These are phyloP conservation scores for Clavispora phyllophila DNA, from an alignment of 805 yeast genomes.

Conservation along the genomic window DNA sequence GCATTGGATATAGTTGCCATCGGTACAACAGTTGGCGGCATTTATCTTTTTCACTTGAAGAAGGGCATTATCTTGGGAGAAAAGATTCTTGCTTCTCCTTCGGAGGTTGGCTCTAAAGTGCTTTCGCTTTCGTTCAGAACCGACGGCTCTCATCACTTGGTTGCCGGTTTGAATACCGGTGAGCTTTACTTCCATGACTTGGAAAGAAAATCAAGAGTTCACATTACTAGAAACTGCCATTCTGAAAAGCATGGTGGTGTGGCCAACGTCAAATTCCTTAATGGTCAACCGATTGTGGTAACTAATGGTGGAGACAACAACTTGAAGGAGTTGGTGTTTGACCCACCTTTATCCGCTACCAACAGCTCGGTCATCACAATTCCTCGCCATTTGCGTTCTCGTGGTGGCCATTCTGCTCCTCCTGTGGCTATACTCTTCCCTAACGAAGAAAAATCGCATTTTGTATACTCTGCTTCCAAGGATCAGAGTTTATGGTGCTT, in stretches of 20 bases:
- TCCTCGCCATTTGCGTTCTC: constrained; percentile 83
- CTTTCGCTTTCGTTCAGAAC: constrained; percentile 80
- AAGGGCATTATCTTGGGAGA: constrained; percentile 49
- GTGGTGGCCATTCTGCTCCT: constrained; percentile 98
- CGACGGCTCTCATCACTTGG: constrained; percentile 81
- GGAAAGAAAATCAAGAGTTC: constrained; percentile 66
- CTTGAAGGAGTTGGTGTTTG: constrained; percentile 87
- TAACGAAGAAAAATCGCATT: constrained; percentile 71
- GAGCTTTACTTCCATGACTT: constrained; percentile 84
- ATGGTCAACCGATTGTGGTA: constrained; percentile 87
- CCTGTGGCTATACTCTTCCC: constrained; percentile 75
- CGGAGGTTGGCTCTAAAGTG: constrained; percentile 36
- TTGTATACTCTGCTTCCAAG: constrained; percentile 76
- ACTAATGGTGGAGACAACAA: constrained; percentile 90
- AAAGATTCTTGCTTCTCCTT: constrained; percentile 45
- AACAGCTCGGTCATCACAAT: constrained; percentile 69
- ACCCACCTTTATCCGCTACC: constrained; percentile 73
- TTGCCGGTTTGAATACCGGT: constrained; percentile 73
- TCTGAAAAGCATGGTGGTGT: constrained; percentile 73
- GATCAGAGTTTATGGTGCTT: constrained; percentile 89
- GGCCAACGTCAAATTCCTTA: constrained; percentile 64
- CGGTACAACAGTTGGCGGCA: constrained; percentile 66
- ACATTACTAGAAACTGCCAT: constrained; percentile 69
- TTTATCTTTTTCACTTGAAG: constrained; percentile 61
- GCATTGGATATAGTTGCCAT: constrained; percentile 79